phyloP scores from a whole-genome alignment of 257 asterid genomes.

The Petunia axillaris region DNA sequence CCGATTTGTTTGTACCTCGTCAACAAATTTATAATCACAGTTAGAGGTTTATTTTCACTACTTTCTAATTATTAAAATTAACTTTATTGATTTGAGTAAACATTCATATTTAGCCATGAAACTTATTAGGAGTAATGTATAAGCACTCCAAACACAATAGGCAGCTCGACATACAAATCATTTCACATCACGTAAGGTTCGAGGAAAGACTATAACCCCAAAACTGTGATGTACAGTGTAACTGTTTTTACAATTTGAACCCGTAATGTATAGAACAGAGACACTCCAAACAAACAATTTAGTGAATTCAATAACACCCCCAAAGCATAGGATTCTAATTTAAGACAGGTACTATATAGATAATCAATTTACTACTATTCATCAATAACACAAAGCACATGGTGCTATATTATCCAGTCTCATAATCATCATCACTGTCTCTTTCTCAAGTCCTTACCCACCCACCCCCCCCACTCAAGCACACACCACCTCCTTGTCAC shows the following conservation, averaged over 20 bases:
- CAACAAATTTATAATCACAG: too few relatives aligned
- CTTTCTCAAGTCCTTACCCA: background rate
- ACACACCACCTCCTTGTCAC: conserved; percentile 8
- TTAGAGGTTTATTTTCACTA: too few relatives aligned
- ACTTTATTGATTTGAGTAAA: too few relatives aligned
- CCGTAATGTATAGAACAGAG: background rate
- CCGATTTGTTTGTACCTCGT: too few relatives aligned
- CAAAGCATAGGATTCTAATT: conserved; percentile 17
- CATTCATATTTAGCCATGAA: background rate
- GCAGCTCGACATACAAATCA: background rate
- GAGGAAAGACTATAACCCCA: too few relatives aligned
- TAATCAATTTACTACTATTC: background rate
- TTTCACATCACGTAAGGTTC: background rate
- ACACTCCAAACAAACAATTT: background rate
- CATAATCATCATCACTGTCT: conserved; percentile 3
- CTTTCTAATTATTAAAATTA: too few relatives aligned
- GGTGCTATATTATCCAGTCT: conserved; percentile 3
- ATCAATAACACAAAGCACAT: background rate
- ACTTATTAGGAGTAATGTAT: background rate
- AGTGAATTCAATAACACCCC: background rate
- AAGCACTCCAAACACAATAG: background rate
- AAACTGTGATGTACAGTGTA: too few relatives aligned
- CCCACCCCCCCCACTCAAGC: background rate
- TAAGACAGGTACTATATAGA: background rate
- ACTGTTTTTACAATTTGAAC: too few relatives aligned